These are phyloP conservation scores for Nemania sp. DNA, from an alignment of 2,329 filamentous ascomycete genomes.

Conservation along the genomic window DNA sequence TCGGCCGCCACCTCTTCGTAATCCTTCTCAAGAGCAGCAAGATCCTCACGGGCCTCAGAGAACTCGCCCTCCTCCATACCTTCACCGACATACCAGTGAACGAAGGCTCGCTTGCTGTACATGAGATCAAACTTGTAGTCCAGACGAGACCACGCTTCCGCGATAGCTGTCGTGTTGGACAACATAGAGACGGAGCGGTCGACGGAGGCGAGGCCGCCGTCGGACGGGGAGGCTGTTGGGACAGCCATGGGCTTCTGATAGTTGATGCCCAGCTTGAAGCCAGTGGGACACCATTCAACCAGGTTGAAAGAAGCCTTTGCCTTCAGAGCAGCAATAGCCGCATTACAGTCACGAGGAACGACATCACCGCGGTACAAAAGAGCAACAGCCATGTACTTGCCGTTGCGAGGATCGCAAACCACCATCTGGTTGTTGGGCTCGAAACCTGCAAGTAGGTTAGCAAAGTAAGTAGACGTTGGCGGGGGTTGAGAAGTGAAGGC, in stretches of 20 bases:
- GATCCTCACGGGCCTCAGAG: conserved; percentile 82
- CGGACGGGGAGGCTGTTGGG: conserved; percentile 53
- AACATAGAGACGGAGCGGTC: conserved; percentile 70
- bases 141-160: conserved; percentile 72
- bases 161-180: conserved; percentile 75
- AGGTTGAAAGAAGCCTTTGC: conserved; percentile 73
- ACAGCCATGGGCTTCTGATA: conserved; percentile 69
- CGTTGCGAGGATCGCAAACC: conserved; percentile 72
- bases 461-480: neutral
- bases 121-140: conserved; percentile 78
- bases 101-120: conserved; percentile 77
- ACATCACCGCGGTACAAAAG: conserved; percentile 74
- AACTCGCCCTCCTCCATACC: conserved; percentile 94
- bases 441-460: conserved; percentile 56
- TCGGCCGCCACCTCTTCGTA: conserved; percentile 84
- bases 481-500: conserved; percentile 36
- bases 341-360: conserved; percentile 69
- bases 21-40: conserved; percentile 83
- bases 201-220: conserved; percentile 63
- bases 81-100: conserved; percentile 83
- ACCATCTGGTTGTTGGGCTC: conserved; percentile 82
- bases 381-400: conserved; percentile 76
- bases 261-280: conserved; percentile 77
- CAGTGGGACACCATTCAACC: conserved; percentile 75
- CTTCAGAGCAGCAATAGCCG: conserved; percentile 68